phyloP scores from a whole-genome alignment of 768 basidiomycete genomes.

The Guyanaporus albipodus region DNA sequence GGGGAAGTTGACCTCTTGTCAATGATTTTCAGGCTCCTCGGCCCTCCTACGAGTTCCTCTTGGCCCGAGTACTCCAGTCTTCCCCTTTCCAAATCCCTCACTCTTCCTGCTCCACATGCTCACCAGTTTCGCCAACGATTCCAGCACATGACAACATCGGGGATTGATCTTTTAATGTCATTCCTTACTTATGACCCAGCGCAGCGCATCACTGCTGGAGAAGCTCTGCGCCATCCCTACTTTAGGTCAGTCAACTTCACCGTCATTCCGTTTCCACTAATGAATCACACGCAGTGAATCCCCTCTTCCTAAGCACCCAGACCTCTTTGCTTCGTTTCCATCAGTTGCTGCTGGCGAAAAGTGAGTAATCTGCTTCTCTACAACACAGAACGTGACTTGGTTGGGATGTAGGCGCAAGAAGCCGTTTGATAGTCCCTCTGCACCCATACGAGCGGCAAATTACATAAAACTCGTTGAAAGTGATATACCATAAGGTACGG shows the following conservation, averaged over 20 bases:
- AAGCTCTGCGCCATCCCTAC: constrained; percentile 88
- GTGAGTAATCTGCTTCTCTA: constrained; percentile 39
- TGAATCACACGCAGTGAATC: constrained; percentile 60
- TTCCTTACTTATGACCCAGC: constrained; percentile 89
- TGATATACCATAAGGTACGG: constrained; percentile 37
- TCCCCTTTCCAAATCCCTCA: constrained; percentile 78
- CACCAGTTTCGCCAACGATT: constrained; percentile 83
- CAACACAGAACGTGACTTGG: constrained; percentile 4
- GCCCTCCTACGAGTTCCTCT: constrained; percentile 79
- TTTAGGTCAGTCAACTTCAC: constrained; percentile 55
- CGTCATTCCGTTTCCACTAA: neutral
- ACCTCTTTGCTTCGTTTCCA: constrained; percentile 93
- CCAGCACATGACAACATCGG: constrained; percentile 75
- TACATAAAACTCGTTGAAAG: constrained; percentile 64
- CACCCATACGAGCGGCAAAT: constrained; percentile 68
- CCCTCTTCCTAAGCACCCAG: constrained; percentile 93
- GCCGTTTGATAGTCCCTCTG: constrained; percentile 75
- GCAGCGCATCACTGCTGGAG: constrained; percentile 80
- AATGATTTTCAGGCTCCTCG: constrained; percentile 94
- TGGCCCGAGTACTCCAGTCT: constrained; percentile 85
- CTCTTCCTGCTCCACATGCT: constrained; percentile 68
- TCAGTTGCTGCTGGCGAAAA: constrained; percentile 95
- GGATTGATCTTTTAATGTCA: constrained; percentile 78
- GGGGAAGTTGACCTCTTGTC: constrained; percentile 88
- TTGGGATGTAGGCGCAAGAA: constrained; percentile 58